Conservation (phyloP, 257 asterid species). For the Gentiana straminea region DNA sequence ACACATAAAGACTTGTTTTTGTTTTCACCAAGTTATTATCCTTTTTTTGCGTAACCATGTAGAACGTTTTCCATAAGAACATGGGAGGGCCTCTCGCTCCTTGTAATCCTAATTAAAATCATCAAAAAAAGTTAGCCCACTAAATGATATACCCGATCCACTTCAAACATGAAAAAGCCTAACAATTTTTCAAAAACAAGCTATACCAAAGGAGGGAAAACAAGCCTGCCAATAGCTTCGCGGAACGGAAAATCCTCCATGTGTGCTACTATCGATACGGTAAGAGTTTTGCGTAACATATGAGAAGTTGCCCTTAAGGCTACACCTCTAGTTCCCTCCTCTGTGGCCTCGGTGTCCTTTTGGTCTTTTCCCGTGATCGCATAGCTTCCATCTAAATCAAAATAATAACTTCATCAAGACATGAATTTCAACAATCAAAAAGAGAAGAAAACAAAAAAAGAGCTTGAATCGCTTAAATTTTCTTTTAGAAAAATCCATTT, state of each 20-base stretch:
- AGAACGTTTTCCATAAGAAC: slow-evolving; percentile 87
- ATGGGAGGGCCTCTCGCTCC: slow-evolving; percentile 94
- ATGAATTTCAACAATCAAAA: no score
- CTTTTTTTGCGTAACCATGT: slow-evolving; percentile 30
- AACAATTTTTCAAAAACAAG: slow-evolving; percentile 5
- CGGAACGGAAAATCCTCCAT: slow-evolving; percentile 98
- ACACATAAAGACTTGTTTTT: no score
- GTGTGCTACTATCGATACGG: slow-evolving; percentile 98
- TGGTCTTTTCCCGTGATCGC: slow-evolving; percentile 50
- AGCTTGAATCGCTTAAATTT: no score
- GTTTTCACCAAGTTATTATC: no score
- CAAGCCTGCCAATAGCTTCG: slow-evolving; percentile 99
- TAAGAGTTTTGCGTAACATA: slow-evolving; percentile 96
- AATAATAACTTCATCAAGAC: slow-evolving; percentile 2
- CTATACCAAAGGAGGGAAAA: slow-evolving; percentile 91
- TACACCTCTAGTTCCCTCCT: slow-evolving; percentile 38
- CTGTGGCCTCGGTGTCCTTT: slow-evolving; percentile 37
- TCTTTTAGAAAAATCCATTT: no score
- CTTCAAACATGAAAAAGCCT: slow-evolving; percentile 2
- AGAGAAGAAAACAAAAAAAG: no score
- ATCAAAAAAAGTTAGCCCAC: not conserved
- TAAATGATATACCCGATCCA: no score
- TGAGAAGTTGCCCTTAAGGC: slow-evolving; percentile 52
- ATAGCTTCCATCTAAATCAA: slow-evolving; percentile 33
- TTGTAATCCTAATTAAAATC: slow-evolving; percentile 53